These are phyloP conservation scores for Vitellaria paradoxa DNA, from an alignment of 179 eudicot species.

Conservation along the genomic window DNA sequence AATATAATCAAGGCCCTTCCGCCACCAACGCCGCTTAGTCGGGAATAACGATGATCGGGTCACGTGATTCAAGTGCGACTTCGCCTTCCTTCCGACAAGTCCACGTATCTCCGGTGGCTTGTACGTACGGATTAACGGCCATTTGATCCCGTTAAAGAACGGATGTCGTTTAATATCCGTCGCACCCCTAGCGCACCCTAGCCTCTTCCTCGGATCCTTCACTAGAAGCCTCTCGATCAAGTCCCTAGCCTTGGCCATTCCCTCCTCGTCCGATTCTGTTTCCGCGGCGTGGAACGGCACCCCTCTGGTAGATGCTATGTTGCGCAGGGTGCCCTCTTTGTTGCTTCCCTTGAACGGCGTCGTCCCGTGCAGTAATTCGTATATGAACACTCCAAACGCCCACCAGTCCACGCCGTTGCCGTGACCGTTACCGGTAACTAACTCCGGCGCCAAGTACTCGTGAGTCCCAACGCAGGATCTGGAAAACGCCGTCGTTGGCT, in stretches of 20 bases:
- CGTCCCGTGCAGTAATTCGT: conserved; percentile 66
- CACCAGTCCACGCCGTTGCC: conserved; percentile 98
- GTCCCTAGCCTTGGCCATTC: conserved; percentile 46
- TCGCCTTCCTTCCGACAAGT: conserved; percentile 45
- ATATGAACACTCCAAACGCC: conserved; percentile 86
- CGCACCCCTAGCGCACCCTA: conserved; percentile 74
- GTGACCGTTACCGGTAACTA: conserved; percentile 68
- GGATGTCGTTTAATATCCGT: conserved; percentile 82
- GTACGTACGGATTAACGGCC: conserved; percentile 83
- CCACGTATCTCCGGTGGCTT: conserved; percentile 80
- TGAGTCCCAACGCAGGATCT: conserved; percentile 91
- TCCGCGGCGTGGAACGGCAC: conserved; percentile 35
- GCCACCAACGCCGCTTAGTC: conserved; percentile 52
- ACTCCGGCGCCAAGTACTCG: conserved; percentile 92
- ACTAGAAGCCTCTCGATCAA: conserved; percentile 57
- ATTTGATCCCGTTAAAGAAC: conserved; percentile 72
- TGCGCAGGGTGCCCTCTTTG: conserved; percentile 71
- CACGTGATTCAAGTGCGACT: conserved; percentile 33
- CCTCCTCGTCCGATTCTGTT: conserved; percentile 17
- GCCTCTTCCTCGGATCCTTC: conserved; percentile 61
- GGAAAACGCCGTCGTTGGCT: conserved; percentile 78
- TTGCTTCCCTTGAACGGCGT: conserved; percentile 83
- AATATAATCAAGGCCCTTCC: conserved; percentile 49
- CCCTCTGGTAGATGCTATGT: conserved; percentile 59
- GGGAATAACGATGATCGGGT: conserved; percentile 17